Evolutionary conservation across 768 basidiomycete genomes (phyloP), one percentile per base, ranked within the genome.

Genomic region (Calvatia gigantea): DNA sequence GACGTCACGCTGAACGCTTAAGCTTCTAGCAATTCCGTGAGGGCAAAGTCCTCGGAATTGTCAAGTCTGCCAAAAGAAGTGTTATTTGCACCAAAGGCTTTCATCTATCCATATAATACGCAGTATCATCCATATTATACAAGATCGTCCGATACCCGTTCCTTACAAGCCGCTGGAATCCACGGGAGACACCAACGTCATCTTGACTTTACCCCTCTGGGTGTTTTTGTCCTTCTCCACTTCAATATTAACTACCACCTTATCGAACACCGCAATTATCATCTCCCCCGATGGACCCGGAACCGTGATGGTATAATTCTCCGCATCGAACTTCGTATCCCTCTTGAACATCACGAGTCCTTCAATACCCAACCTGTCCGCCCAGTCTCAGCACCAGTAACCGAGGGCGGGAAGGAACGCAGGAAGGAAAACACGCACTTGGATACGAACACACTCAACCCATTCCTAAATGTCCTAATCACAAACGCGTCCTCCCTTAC

Each of bases 211-310:
- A 8, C 91, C 93, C 58, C 94, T 75, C 65, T 95, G 92, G 15
- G 94, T 97, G 60, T 94, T 95, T 65, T 81, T 88, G 65, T 97
- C 96, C 77, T 94, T 97, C 70, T 96, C 94, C 5, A 98, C 91
- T 57, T 86, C 83, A 38, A 99, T 89, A 61, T 84, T 80, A n/a
- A 98, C 95, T 28, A 70, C 78, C 43, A 98, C 91, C 70, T 94
- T 94, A 74, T 97, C 94, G 65, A 99, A 98, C 21, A 98, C 92
- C 0, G 91, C 81, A 42, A 98, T 85, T 12, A 77, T 79, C 8
- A 84, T 81, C 27, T 79, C 76, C 8, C 71, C 66, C 12, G 58
- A 49, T 2, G 63, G 68, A 6, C 71, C 67, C 0, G 89, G 88
- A 3, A 98, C 75, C 0, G 83, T 82, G 50, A 98, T 82, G 1